Conservation (phyloP, 2,329 filamentous ascomycete species). For the Colletotrichum sp. region DNA sequence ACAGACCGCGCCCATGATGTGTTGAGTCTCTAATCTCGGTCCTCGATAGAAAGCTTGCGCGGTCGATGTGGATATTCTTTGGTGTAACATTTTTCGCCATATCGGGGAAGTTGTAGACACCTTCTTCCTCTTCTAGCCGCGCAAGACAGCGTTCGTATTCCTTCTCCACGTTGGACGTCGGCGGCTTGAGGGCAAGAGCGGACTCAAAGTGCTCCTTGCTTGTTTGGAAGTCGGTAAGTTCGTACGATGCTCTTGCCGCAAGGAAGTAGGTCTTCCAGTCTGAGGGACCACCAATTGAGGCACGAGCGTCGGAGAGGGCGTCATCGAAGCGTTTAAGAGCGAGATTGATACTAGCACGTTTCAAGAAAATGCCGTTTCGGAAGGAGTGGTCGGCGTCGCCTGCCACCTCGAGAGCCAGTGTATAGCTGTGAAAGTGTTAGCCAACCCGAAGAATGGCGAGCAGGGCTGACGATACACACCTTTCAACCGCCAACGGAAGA, state of each 20-base stretch:
- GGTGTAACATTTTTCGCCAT: conserved; percentile 18
- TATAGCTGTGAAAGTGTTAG: conserved; percentile 29
- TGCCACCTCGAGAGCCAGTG: conserved; percentile 34
- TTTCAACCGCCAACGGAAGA: conserved; percentile 35
- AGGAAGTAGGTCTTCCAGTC: conserved; percentile 39
- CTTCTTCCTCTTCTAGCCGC: conserved; percentile 12
- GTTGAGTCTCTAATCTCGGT: conserved; percentile 35
- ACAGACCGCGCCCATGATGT: conserved; percentile 45
- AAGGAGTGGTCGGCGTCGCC: conserved; percentile 20
- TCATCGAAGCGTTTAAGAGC: conserved; percentile 36
- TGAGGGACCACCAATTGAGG: conserved; percentile 23
- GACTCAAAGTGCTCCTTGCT: conserved; percentile 28
- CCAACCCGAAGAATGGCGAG: too few relatives aligned
- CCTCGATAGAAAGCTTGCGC: conserved; percentile 37
- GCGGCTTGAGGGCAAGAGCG: conserved; percentile 27
- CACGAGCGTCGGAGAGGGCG: conserved; percentile 36
- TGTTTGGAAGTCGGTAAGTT: conserved; percentile 32
- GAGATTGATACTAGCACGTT: conserved; percentile 36
- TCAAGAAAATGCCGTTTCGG: conserved; percentile 28
- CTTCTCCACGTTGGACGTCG: conserved; percentile 21
- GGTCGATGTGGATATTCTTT: conserved; percentile 22
- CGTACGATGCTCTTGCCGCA: conserved; percentile 38
- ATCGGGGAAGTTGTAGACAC: conserved; percentile 19
- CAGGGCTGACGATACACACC: conserved; percentile 23
- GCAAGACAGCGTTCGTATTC: conserved; percentile 22